A percentile compares a stretch with the other conserved stretches of the same genome.
Conservation (phyloP, 345 rosid genomes). For the Tarenaya hassleriana region DNA sequence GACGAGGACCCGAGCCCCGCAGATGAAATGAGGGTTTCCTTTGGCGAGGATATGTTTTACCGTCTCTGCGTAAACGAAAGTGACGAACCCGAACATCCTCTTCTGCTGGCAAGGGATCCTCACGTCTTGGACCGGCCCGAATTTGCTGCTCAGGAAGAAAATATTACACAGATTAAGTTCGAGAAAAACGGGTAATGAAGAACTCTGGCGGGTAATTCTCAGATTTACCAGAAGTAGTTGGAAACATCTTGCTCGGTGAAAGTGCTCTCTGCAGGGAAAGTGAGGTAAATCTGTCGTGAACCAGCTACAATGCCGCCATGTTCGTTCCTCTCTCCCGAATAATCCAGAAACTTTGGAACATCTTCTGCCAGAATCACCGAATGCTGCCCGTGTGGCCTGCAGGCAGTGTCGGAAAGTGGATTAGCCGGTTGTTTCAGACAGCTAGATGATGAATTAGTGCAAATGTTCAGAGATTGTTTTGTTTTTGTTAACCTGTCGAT, state of each 20-base stretch:
- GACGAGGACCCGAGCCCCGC: constrained; percentile 93
- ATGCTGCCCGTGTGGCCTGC: constrained; percentile 96
- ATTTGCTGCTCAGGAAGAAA: constrained; percentile 47
- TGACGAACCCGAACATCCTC: constrained; percentile 95
- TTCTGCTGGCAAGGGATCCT: constrained; percentile 93
- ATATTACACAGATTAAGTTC: not conserved
- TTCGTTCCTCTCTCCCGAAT: constrained; percentile 47
- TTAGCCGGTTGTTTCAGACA: not conserved
- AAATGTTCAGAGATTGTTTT: not conserved
- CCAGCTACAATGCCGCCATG: constrained; percentile 53
- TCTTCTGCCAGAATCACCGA: constrained; percentile 85
- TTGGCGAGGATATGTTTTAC: constrained; percentile 67
- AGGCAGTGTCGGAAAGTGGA: constrained; percentile 15
- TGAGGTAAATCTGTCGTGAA: constrained; percentile 85
- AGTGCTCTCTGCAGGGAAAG: constrained; percentile 89
- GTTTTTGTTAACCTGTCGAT: constrained; percentile 58
- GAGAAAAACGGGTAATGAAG: not conserved
- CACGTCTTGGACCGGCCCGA: constrained; percentile 88
- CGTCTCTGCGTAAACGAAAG: constrained; percentile 60
- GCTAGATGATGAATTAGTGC: too few relatives aligned
- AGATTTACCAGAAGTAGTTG: constrained; percentile 55
- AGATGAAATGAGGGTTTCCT: constrained; percentile 92
- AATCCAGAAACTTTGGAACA: constrained; percentile 52
- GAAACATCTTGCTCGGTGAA: constrained; percentile 86
- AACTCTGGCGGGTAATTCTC: not conserved